Conservation (phyloP, 1,284 basidiomycete species). For the Coniferiporia sulphurascens region DNA sequence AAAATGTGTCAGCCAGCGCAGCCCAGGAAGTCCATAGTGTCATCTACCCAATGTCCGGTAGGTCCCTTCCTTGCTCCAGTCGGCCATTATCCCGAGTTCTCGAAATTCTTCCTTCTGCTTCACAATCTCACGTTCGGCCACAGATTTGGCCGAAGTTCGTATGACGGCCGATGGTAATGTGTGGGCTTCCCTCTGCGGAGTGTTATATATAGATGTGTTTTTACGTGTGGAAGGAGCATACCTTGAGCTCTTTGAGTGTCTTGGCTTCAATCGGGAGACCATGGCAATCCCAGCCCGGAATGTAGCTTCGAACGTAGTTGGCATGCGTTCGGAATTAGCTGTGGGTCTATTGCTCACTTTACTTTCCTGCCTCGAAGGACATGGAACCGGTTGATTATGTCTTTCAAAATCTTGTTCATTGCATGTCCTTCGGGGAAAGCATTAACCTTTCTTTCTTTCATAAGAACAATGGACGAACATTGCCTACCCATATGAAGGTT, state of each 20-base stretch:
- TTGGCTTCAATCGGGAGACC: constrained; percentile 97
- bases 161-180: constrained; percentile 59
- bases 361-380: constrained; percentile 76
- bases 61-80: constrained; percentile 77
- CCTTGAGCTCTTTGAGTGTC: constrained; percentile 73
- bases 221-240: constrained; percentile 29
- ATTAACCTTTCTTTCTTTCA: neutral
- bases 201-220: neutral
- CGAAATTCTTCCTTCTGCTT: constrained; percentile 80
- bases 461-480: constrained; percentile 21
- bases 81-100: constrained; percentile 88
- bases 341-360: constrained; percentile 51
- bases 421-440: constrained; percentile 71
- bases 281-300: constrained; percentile 98
- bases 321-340: neutral
- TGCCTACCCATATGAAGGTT: constrained; percentile 96
- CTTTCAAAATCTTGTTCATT: constrained; percentile 95
- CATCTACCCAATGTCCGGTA: constrained; percentile 79
- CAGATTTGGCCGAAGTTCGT: constrained; percentile 66
- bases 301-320: constrained; percentile 52
- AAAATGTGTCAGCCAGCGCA: constrained; percentile 1
- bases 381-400: constrained; percentile 91
- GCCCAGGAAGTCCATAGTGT: constrained; percentile 23
- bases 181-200: constrained; percentile 44
- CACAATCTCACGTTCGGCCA: constrained; percentile 73